phyloP scores from a whole-genome alignment of 805 yeast genomes.

The Ogataea angusta region DNA sequence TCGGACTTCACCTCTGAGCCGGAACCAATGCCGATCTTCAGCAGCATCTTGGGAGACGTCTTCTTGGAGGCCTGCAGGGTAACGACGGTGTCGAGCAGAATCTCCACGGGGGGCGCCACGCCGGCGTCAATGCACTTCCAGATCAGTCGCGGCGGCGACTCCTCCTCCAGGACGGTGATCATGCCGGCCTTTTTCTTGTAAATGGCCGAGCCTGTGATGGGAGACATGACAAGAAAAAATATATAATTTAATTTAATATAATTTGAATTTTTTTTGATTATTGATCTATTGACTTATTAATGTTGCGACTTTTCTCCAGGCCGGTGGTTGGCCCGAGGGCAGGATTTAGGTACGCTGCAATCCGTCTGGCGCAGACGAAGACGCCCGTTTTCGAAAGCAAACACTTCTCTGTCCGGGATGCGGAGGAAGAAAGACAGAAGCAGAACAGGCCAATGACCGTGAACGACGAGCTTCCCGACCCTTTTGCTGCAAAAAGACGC shows the following conservation, averaged over 20 bases:
- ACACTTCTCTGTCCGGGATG: constrained; percentile 14
- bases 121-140: constrained; percentile 58
- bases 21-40: constrained; percentile 48
- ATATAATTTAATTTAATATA: not conserved
- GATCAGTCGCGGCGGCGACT: constrained; percentile 48
- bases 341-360: not conserved
- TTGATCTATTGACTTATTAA: too few species aligned
- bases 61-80: constrained; percentile 70
- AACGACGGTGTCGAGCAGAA: constrained; percentile 41
- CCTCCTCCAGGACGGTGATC: constrained; percentile 52
- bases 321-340: not conserved
- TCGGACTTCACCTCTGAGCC: constrained; percentile 21
- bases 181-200: constrained; percentile 56
- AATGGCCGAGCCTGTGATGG: constrained; percentile 47
- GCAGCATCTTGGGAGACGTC: constrained; percentile 60
- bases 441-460: constrained; percentile 51
- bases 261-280: not conserved
- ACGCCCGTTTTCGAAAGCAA: constrained; percentile 21
- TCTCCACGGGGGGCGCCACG: constrained; percentile 39
- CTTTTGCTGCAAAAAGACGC: constrained; percentile 51
- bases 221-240: constrained; percentile 11
- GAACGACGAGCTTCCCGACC: constrained; percentile 81
- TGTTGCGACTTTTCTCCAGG: constrained; percentile 4
- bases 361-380: constrained; percentile 11
- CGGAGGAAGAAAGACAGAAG: constrained; percentile 22